Base-by-base conservation (phyloP, 176 grass and related monocot species). In the Eragrostis curvula region DNA sequence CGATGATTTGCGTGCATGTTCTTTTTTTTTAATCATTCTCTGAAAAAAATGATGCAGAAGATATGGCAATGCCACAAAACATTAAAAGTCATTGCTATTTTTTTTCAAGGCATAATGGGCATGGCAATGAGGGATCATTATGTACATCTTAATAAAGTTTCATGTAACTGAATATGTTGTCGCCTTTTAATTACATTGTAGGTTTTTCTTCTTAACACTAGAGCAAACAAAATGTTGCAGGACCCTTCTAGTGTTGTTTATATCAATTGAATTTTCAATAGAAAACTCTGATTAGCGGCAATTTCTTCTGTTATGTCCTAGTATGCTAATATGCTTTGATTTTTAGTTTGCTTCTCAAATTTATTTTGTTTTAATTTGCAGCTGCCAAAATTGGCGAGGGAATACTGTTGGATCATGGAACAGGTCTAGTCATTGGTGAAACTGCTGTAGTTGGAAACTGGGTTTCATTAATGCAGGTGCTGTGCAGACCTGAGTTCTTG, bases 401-500 rank as follows among this genome's bases (percentile, higher is more conserved):
- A 48, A 94, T 96, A 86, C 80, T 96, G 77, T 85, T 99, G 91
- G 96, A 99, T 94, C 96, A 99, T 84, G 96, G 89, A 67, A 99
- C 96, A 20, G 96, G 96, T 79, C 71, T 99, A 79, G 96, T 99
- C 27, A 99, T 99, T 71, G 96, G 96, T 68, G 96, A 99, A 96
- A 99, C 96, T 84, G 93, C 96, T 21, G 80, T 96, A 81, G 91
- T 99, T 77, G 96, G 93, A 83, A 99, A 99, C 65, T 99, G 93
- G 91, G 96, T 99, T 86, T 96, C 96, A 56, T 84, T 99, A 66
- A 99, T 99, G 96, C 96, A 99, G 96, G 96, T 90, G 52, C 30
- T 24, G 43, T 77, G 73, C 39, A 39, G 57, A 64, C 58, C 7
- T n/a, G 68, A 50, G 8, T 71, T 74, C 25, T 74, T 73, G 45